Conservation (phyloP, 176 grass and related monocot genomes). For the Rhynchospora breviuscula region DNA sequence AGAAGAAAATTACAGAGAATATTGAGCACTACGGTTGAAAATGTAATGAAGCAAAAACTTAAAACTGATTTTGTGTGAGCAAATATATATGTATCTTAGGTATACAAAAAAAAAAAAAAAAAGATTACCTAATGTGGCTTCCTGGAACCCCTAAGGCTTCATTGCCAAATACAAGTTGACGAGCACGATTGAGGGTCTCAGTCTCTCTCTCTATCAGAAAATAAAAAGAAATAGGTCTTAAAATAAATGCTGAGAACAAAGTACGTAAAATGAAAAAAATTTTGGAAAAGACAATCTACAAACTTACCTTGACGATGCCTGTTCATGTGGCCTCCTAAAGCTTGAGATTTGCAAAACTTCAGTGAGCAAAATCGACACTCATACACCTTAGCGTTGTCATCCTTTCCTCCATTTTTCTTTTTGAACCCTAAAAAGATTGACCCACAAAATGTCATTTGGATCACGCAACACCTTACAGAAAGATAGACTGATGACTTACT, state of each 20-base stretch:
- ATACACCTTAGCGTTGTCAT: constrained; percentile 69
- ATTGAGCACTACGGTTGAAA: neutral
- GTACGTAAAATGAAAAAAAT: neutral
- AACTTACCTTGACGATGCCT: constrained; percentile 83
- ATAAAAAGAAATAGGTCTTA: neutral
- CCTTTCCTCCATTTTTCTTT: constrained; percentile 77
- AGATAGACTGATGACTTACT: neutral
- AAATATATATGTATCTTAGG: neutral
- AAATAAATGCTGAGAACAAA: neutral
- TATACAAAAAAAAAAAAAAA: too few species aligned
- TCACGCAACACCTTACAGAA: neutral
- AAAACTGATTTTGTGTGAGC: neutral
- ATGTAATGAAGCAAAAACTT: neutral
- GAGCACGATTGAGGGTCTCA: constrained; percentile 89
- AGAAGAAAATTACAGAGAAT: neutral
- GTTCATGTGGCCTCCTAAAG: constrained; percentile 98
- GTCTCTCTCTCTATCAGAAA: constrained; percentile 85
- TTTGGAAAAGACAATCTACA: neutral
- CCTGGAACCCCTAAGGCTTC: constrained; percentile 46
- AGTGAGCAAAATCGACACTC: constrained; percentile 96
- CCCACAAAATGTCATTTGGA: neutral
- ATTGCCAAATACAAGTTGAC: constrained; percentile 95
- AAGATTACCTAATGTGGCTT: constrained; percentile 50
- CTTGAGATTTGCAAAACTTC: constrained; percentile 96
- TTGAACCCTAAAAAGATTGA: constrained; percentile 50